Evolutionary conservation across 148 eudicot genomes (phyloP).

Genomic region (Rheum nobile): DNA sequence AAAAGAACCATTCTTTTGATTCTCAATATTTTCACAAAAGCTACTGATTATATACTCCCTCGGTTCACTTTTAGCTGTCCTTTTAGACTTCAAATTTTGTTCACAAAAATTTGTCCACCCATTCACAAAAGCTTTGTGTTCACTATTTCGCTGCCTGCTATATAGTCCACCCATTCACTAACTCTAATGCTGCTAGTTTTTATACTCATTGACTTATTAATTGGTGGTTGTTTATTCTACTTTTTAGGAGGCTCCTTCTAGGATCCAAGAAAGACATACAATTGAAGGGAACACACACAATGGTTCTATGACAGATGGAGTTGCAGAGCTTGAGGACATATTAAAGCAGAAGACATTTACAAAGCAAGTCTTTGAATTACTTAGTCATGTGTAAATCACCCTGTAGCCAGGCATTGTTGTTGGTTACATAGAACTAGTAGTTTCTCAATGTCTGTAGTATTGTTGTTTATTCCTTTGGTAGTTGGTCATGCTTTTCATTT

Average conservation of each 20-base stretch:
- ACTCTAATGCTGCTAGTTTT: not conserved
- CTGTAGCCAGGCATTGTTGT: not conserved
- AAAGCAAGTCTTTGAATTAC: constrained; percentile 28
- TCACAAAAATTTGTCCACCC: too few species aligned
- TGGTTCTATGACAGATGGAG: constrained; percentile 22
- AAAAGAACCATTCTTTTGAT: not conserved
- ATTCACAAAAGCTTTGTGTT: too few species aligned
- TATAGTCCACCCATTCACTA: not conserved
- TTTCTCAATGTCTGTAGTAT: not conserved
- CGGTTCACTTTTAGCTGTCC: too few species aligned
- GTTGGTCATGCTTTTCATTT: not conserved
- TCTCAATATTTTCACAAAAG: not conserved
- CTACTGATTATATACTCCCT: not conserved
- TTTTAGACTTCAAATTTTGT: too few species aligned
- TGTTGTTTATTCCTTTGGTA: not conserved
- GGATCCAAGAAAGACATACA: not conserved
- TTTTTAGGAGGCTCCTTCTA: not conserved
- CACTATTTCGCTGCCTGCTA: not conserved
- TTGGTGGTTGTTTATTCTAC: not conserved
- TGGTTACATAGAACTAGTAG: not conserved
- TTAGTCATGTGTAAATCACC: not conserved
- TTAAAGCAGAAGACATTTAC: constrained; percentile 80
- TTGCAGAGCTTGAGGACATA: constrained; percentile 65
- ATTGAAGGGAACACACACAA: constrained; percentile 5
- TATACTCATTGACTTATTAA: not conserved